These are phyloP conservation scores for Schizophyllum amplum DNA, from an alignment of 1,284 basidiomycete species.

Conservation along the genomic window DNA sequence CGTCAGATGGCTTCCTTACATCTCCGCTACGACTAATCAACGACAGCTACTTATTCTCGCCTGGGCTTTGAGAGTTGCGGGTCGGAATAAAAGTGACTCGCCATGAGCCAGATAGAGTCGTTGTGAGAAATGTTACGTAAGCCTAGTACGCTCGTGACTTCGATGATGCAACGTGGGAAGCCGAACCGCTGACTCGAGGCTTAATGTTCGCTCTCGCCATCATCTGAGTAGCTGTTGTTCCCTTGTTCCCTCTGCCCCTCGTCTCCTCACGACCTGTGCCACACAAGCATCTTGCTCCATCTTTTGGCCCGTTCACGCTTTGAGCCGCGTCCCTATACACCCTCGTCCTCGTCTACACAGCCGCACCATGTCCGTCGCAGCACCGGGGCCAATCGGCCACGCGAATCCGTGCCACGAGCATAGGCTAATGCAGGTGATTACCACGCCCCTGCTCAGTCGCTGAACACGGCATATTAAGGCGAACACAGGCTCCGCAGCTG, in stretches of 20 bases:
- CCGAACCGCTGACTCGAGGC: neutral
- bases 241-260: too few relatives aligned
- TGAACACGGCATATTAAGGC: too few relatives aligned
- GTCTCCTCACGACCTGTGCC: too few relatives aligned
- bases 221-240: too few relatives aligned
- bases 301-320: neutral
- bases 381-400: neutral
- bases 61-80: neutral
- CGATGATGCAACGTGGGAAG: neutral
- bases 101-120: neutral
- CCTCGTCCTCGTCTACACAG: too few relatives aligned
- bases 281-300: too few relatives aligned
- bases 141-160: neutral
- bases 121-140: neutral
- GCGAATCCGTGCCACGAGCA: neutral
- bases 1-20: too few relatives aligned
- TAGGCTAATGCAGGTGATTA: neutral
- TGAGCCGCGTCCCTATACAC: too few relatives aligned
- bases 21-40: too few relatives aligned
- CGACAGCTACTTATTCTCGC: too few relatives aligned
- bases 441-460: too few relatives aligned
- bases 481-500: neutral
- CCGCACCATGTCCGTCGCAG: neutral
- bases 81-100: neutral
- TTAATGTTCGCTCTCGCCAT: neutral